Evolutionary conservation across 805 yeast species (phyloP).

Genomic region (Kluyveromyces siamensis): DNA sequence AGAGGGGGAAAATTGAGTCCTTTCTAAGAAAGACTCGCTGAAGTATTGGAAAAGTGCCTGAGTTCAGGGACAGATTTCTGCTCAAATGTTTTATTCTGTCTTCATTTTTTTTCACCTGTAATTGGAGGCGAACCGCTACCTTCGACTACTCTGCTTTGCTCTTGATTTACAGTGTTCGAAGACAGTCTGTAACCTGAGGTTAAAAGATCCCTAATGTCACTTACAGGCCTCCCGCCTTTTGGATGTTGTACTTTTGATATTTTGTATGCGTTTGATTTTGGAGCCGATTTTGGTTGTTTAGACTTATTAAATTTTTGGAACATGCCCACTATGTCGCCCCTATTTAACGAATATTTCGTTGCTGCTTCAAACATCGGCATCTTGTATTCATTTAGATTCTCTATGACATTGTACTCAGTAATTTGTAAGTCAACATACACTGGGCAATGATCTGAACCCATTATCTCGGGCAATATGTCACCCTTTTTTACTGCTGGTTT

Average conservation of each 20-base stretch:
- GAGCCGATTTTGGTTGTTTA: background rate
- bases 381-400: background rate
- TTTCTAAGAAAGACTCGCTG: slow-evolving; percentile 39
- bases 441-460: slow-evolving; percentile 96
- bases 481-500: slow-evolving; percentile 29
- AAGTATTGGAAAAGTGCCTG: too few relatives aligned
- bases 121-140: too few relatives aligned
- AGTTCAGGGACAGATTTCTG: too few relatives aligned
- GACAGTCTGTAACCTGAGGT: too few relatives aligned
- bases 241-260: background rate
- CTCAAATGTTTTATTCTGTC: too few relatives aligned
- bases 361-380: slow-evolving; percentile 46
- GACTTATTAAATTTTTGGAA: slow-evolving; percentile 14
- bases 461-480: slow-evolving; percentile 53
- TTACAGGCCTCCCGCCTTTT: background rate
- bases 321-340: slow-evolving; percentile 30
- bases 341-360: slow-evolving; percentile 34
- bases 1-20: background rate
- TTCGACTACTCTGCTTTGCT: too few relatives aligned
- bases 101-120: too few relatives aligned
- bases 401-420: background rate
- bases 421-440: slow-evolving; percentile 57
- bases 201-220: background rate
- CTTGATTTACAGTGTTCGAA: too few relatives aligned
- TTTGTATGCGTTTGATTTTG: slow-evolving; percentile 3